Percentiles rank a stretch among this genome's conserved stretches.
Conservation (phyloP, 805 yeast species). For the Wickerhamiella azymoides region DNA sequence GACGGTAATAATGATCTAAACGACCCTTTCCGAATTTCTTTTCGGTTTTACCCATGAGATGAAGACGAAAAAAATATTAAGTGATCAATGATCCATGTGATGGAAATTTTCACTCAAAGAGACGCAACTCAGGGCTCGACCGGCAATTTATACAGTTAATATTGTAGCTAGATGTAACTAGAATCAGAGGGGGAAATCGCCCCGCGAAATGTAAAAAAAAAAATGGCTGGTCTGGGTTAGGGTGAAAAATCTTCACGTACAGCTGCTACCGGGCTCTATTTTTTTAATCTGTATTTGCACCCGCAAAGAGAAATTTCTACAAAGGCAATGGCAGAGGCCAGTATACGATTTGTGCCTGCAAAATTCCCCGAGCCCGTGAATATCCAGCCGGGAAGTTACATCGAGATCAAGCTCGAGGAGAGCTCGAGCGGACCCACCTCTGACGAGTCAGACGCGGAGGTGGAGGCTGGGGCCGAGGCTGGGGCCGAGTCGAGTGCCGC, state of each 20-base stretch:
- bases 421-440: background rate
- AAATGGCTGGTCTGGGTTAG: slow-evolving; percentile 5
- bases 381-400: slow-evolving; percentile 37
- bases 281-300: background rate
- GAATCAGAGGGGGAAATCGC: too few species aligned
- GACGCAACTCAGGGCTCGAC: too few species aligned
- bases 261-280: background rate
- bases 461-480: background rate
- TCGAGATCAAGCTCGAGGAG: slow-evolving; percentile 24
- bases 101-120: too few species aligned
- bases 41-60: slow-evolving; percentile 72
- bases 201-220: too few species aligned
- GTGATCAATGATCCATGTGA: background rate
- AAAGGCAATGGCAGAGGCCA: slow-evolving; percentile 3
- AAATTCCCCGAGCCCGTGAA: slow-evolving; percentile 37
- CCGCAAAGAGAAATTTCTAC: background rate
- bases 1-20: slow-evolving; percentile 89
- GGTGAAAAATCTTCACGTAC: slow-evolving; percentile 4
- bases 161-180: too few species aligned
- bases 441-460: background rate
- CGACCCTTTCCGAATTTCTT: slow-evolving; percentile 98
- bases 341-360: slow-evolving; percentile 43
- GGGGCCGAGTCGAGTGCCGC: background rate
- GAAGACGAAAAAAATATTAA: slow-evolving; percentile 5
- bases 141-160: too few species aligned